These are phyloP conservation scores for Didymella lethalis DNA, from an alignment of 2,329 filamentous ascomycete species.

Conservation along the genomic window DNA sequence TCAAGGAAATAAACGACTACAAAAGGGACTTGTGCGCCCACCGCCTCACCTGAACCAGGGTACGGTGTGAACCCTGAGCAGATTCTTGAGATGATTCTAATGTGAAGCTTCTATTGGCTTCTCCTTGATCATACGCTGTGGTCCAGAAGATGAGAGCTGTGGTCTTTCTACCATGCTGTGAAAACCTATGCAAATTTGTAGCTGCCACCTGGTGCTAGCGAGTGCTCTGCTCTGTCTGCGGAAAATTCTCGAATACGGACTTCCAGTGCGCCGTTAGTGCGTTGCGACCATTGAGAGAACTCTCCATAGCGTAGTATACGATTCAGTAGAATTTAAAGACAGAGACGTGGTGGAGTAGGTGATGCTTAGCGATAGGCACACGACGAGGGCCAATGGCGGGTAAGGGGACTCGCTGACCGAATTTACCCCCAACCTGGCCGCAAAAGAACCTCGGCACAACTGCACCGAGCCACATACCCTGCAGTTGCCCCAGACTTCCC, in stretches of 20 bases:
- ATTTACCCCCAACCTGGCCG: not conserved
- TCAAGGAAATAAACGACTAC: too few species aligned
- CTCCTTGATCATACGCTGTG: not conserved
- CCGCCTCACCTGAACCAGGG: too few species aligned
- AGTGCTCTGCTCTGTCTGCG: not conserved
- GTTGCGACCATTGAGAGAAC: not conserved
- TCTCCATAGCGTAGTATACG: not conserved
- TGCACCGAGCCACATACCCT: slow-evolving; percentile 15
- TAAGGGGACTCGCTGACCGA: not conserved
- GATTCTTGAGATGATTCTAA: not conserved
- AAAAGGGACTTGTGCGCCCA: too few species aligned
- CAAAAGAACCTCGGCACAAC: slow-evolving; percentile 19
- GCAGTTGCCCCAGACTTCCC: slow-evolving; percentile 18
- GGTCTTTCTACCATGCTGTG: not conserved
- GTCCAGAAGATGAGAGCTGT: not conserved
- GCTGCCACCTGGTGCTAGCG: not conserved
- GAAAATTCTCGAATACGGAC: not conserved
- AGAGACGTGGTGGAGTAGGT: not conserved
- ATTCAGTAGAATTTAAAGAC: not conserved
- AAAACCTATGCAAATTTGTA: not conserved
- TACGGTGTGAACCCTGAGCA: not conserved
- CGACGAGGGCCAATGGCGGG: slow-evolving; percentile 8
- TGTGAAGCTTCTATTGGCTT: not conserved
- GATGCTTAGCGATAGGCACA: not conserved
- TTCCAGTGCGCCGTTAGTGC: not conserved